A percentile compares a stretch with the other conserved stretches of the same genome.
Evolutionary conservation across 1,139 yeast genomes (phyloP).

Genomic region (Suhomyces yuchorum): DNA sequence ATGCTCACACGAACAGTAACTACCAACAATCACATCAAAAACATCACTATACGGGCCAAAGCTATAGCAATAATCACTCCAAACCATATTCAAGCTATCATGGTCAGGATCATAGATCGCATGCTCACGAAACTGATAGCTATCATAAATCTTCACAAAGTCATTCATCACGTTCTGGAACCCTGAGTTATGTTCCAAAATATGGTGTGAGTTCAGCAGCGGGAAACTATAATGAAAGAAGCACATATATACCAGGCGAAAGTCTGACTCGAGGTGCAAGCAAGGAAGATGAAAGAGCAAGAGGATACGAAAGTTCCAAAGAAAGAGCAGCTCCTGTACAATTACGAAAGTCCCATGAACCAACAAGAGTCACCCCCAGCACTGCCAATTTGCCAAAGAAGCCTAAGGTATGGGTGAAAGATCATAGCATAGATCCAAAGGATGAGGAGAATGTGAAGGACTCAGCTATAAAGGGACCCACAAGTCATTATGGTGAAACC

Average conservation of each 20-base stretch:
- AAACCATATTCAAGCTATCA: neutral
- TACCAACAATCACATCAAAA: neutral
- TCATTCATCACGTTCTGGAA: neutral
- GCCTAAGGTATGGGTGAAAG: neutral
- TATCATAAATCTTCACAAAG: neutral
- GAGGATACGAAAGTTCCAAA: conserved; percentile 4
- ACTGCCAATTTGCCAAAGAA: conserved; percentile 4
- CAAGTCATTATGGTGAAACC: neutral
- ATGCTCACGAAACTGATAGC: neutral
- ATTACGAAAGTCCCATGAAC: conserved; percentile 1
- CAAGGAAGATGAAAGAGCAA: neutral
- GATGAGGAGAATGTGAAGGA: neutral
- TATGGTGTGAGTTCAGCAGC: conserved; percentile 1
- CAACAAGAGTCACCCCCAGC: neutral
- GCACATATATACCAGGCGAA: conserved; percentile 8
- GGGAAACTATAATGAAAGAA: neutral
- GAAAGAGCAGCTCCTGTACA: conserved; percentile 4
- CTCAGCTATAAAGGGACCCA: neutral
- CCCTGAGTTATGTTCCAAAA: conserved; percentile 9
- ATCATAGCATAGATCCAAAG: neutral
- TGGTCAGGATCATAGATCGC: neutral
- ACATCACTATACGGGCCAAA: neutral
- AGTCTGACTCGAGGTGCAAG: neutral
- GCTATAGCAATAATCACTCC: neutral
- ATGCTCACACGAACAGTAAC: neutral